Evolutionary conservation across 148 eudicot genomes (phyloP), one percentile per base, ranked within the genome.

Genomic region (Mesembryanthemum crystallinum): DNA sequence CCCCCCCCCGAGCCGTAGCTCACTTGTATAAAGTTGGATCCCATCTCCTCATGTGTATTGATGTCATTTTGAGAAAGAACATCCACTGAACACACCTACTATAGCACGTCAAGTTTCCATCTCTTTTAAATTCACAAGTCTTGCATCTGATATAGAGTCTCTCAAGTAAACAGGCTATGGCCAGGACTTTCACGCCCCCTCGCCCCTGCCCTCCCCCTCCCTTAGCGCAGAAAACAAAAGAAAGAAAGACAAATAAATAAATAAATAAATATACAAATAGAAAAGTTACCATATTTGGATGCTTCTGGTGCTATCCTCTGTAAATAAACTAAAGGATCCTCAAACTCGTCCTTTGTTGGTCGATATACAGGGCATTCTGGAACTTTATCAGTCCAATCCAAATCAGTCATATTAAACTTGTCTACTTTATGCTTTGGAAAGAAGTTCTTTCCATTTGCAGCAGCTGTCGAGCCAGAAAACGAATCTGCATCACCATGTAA

Each of bases 261-360:
- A n/a, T n/a, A n/a, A n/a, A n/a, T n/a, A n/a, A n/a, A n/a, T 14
- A 64, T 9, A 39, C 24, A n/a, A n/a, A 45, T 61, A 24, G 39
- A 25, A 25, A 52, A 32, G 65, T 63, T 87, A 95, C 98, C 98
- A 83, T 84, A 89, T 88, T 81, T 92, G 35, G 98, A 95, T 69
- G 97, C 97, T 79, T 92, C 91, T 14, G 97, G 97, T 54, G 94
- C 91, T 71, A 95, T 92, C 85, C 81, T 92, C 79, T 90, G 94
- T 85, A 95, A 68, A 86, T 90, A 95, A 37, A 87, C 87, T 70
- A 95, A 82, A 52, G 97, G 98, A 84, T 95, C 98, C 75, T 89
- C 91, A 84, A 95, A 95, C 75, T 95, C 98, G 74, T 95, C 88
- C 79, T 77, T 90, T 78, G 85, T 84, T 67, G 97, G 99, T 82